Evolutionary conservation across 2,329 filamentous ascomycete species (phyloP), one percentile per base, ranked within the genome.

Genomic region (Phyllosticta citribraziliensis): DNA sequence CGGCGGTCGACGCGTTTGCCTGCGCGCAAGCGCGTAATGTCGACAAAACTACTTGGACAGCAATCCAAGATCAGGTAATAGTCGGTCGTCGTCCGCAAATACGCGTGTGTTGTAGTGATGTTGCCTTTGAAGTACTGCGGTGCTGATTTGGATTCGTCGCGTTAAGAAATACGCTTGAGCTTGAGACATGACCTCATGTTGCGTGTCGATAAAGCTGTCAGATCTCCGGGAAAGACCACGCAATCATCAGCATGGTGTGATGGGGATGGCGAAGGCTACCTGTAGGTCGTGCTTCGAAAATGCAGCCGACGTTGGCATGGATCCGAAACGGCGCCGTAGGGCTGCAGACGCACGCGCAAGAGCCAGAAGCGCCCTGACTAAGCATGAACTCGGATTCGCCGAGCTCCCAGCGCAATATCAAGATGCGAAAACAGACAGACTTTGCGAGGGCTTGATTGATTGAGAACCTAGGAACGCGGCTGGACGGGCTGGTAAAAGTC

Each of bases 321-420:
- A 55, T 19, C 52, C 27, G 57, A 52, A 27, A 52, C 27, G 55
- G 22, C 47, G 58, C 58, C 52, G 40, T 60, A 60, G 58, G 58
- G 58, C 58, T 60, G 58, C 53, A 56, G 40, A 19, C 20, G 35
- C 40, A n/a, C 4, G n/a, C 14, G 40, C 40, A 47, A n/a, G 40
- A 47, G 40, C 40, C 40, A 47, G 17, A 47, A 47, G 40, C 40
- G 40, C 40, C 11, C 33, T 56, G 53, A 33, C 58, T 33, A 60
- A 52, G 25, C 53, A 56, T 11, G 12, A 19, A 12, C 25, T n/a
- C 53, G 58, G 58, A 60, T 60, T 56, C 58, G 52, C 52, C 27
- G 57, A 22, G 50, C 25, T 40, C 33, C 30, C 9, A 17, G 40
- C 17, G 17, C 40, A 47, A 5, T 2, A 47, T n/a, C n/a, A n/a